Base-by-base conservation (phyloP, 108 stramenopile species). In the Seminavis robusta region DNA sequence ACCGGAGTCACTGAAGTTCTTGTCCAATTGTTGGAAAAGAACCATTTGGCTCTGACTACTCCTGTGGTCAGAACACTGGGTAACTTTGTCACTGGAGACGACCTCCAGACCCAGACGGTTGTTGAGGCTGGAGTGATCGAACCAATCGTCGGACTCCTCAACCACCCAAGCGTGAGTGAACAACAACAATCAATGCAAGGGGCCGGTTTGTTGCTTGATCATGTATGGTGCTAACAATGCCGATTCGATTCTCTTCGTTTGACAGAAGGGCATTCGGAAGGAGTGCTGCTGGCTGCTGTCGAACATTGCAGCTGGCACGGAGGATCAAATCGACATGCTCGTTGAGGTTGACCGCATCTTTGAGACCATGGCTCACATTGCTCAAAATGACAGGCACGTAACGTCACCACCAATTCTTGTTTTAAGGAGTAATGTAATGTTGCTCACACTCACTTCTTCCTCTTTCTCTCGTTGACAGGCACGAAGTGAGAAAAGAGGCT, bases 271-370 rank as follows among this genome's bases (percentile, higher is more conserved):
- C n/a, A n/a, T n/a, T 61, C 73, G 91, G 1, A 95, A 97, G 79
- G 97, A 96, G 60, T 69, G 94, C 19, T 87, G 80, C 51, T 97
- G 95, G 96, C 59, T 90, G 0, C 67, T 86, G 6, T 89, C 86
- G 64, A 98, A 98, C 63, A 85, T 98, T 56, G 94, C 95, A 5
- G 94, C 93, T 34, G 97, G 97, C 15, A 94, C 80, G 23, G 60
- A 69, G 10, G 33, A 63, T 25, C 97, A 98, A 52, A 80, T 94
- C 19, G 41, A 47, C 4, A 34, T 43, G 5, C 63, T 96, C 15
- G 33, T 82, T 32, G 53, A 37, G 29, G 49, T 45, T 6, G 56
- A 58, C 1, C 63, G 63, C 4, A 41, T 90, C 11, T 33, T 95
- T 52, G 17, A 28, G 0, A 39, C 43, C 15, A 60, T 95, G 31